Percentiles rank a stretch among this genome's conserved stretches.
phyloP scores from a whole-genome alignment of 306 rosid genomes.

The Abrus precatorius region DNA sequence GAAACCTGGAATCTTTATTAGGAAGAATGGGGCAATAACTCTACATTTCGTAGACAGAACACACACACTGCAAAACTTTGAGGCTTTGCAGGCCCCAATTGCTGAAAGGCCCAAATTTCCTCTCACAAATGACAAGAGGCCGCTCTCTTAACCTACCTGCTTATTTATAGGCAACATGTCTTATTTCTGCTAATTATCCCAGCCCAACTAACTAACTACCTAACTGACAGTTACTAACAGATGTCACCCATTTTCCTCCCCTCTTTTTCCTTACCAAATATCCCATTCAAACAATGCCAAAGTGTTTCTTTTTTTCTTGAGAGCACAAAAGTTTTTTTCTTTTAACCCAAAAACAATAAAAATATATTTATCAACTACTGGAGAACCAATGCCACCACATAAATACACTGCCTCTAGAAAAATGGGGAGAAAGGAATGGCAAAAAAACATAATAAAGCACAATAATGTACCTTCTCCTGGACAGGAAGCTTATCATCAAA shows the following conservation, averaged over 20 bases:
- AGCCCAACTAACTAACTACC: too few species aligned
- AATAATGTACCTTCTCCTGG: conserved; percentile 70
- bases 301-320: not conserved
- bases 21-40: too few species aligned
- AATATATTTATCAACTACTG: conserved; percentile 1
- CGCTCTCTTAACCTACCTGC: too few species aligned
- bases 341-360: conserved; percentile 7
- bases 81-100: too few species aligned
- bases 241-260: conserved; percentile 12
- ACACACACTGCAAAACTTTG: too few species aligned
- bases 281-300: conserved; percentile 5
- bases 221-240: too few species aligned
- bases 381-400: conserved; percentile 26
- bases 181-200: too few species aligned
- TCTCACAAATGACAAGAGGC: too few species aligned
- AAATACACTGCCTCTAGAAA: not conserved
- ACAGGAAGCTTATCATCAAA: conserved; percentile 67
- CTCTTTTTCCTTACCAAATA: conserved; percentile 8
- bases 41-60: too few species aligned
- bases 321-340: conserved; percentile 5
- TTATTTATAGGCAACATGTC: too few species aligned
- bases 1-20: too few species aligned
- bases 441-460: conserved; percentile 23
- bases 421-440: conserved; percentile 10
- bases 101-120: too few species aligned